Base-by-base conservation (phyloP, 108 stramenopile species). In the Pseudonitzschia pungens region DNA sequence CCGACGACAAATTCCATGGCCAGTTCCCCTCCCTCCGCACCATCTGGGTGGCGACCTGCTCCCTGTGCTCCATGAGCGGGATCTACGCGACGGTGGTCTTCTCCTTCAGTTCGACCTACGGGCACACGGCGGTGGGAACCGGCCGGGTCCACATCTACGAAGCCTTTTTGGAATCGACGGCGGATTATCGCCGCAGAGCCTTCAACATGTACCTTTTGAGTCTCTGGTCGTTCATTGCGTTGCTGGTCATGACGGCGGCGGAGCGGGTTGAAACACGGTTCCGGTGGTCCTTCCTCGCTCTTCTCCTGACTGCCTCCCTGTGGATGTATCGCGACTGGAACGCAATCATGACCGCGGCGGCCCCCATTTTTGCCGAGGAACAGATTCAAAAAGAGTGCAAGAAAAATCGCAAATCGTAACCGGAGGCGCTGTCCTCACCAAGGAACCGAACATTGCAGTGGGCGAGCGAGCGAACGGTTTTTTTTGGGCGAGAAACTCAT, bases 21-120 rank as follows among this genome's bases (percentile, higher is more conserved):
- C n/a, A 26, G 10, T 26, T 12, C 14, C 29, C 57, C 26, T 26
- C 27, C 15, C 7, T 33, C 7, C 60, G 16, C n/a, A 62, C 26
- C 18, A n/a, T 27, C 15, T 58, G 29, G 31, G 60, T 62, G 40
- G 2, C n/a, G 15, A 62, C n/a, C 32, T 62, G 60, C 40, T 5
- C 36, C n/a, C 36, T 62, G 4, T 62, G 32, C 29, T 33, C 60
- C n/a, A 11, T 62, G 20, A 62, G 60, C 40, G 60, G 60, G 2
- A 62, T 62, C 4, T 62, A 62, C n/a, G 29, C 60, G 40, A 62
- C 60, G 32, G 60, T 62, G 27, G 60, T 62, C 8, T 62, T 62
- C 40, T 62, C 60, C 32, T 21, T 62, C 40, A 40, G 36, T 12
- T 31, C 28, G n/a, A 62, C 29, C 14, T 62, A 62, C 40, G 60